These are phyloP conservation scores for Isochrysis galbana DNA, from an alignment of 78 protist genomes.

Conservation along the genomic window DNA sequence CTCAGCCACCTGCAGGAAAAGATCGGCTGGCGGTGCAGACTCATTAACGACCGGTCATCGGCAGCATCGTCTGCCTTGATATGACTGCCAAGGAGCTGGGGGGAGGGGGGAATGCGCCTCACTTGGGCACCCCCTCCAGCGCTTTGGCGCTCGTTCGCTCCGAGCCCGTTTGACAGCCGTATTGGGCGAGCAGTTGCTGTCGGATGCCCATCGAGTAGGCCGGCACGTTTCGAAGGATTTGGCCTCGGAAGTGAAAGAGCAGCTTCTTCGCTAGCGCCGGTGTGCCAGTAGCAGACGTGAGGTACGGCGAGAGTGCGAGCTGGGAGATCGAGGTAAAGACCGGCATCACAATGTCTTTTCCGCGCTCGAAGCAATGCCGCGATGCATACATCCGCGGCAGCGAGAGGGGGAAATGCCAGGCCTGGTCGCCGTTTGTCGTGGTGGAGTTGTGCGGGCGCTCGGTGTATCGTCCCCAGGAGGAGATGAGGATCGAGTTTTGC, in stretches of 20 bases:
- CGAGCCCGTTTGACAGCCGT: neutral
- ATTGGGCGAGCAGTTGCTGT: neutral
- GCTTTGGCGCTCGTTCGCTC: neutral
- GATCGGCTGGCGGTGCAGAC: too few species aligned
- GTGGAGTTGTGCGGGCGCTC: neutral
- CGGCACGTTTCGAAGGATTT: neutral
- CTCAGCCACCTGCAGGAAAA: too few species aligned
- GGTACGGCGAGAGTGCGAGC: neutral
- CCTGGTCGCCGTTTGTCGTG: neutral
- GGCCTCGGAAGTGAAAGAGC: neutral
- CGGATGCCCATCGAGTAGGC: neutral
- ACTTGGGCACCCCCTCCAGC: too few species aligned
- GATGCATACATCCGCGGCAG: neutral
- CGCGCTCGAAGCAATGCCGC: neutral
- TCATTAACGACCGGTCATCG: too few species aligned
- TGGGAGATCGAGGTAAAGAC: neutral
- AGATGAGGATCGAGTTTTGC: neutral
- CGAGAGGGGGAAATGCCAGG: neutral
- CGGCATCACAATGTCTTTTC: slow-evolving; percentile 3
- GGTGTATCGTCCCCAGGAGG: neutral
- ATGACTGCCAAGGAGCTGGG: too few species aligned
- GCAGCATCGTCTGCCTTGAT: too few species aligned
- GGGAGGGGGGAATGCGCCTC: too few species aligned
- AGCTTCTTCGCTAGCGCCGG: too few species aligned
- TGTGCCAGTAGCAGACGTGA: neutral